Evolutionary conservation across 106 monocot species (phyloP).

Genomic region (Dioscorea alata): DNA sequence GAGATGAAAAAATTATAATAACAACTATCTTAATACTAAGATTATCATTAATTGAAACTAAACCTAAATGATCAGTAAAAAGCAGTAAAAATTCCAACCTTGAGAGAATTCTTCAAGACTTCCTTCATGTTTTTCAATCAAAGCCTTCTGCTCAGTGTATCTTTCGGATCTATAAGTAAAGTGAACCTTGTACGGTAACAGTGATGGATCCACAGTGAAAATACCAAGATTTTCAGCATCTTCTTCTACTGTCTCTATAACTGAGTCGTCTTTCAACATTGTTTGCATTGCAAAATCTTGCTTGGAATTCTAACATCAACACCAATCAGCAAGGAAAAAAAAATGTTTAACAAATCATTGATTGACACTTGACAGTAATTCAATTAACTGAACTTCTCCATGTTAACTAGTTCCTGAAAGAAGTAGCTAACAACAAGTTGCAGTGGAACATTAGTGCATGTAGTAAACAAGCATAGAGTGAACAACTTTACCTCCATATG

Average conservation of each 20-base stretch:
- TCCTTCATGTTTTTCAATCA: slow-evolving; percentile 76
- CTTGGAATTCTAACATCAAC: background rate
- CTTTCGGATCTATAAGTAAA: slow-evolving; percentile 54
- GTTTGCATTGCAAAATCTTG: slow-evolving; percentile 27
- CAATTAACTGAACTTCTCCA: background rate
- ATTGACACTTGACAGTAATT: background rate
- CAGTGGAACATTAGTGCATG: too few species aligned
- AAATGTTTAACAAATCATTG: slow-evolving; percentile 3
- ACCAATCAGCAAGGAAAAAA: too few species aligned
- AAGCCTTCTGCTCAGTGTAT: slow-evolving; percentile 47
- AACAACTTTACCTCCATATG: too few species aligned
- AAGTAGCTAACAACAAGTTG: background rate
- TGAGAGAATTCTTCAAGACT: slow-evolving; percentile 70
- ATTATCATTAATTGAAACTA: background rate
- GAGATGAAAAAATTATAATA: background rate
- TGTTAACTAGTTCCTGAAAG: background rate
- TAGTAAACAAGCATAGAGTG: too few species aligned
- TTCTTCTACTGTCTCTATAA: slow-evolving; percentile 38
- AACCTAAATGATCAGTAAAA: background rate
- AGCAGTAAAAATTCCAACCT: slow-evolving; percentile 30
- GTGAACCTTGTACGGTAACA: slow-evolving; percentile 64
- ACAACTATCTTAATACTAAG: background rate
- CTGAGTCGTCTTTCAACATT: slow-evolving; percentile 11
- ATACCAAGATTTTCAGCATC: slow-evolving; percentile 47
- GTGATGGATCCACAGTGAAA: slow-evolving; percentile 46